Percentiles rank a stretch among this genome's conserved stretches.
phyloP scores from a whole-genome alignment of 179 eudicot genomes.

The Beta lomatogona region DNA sequence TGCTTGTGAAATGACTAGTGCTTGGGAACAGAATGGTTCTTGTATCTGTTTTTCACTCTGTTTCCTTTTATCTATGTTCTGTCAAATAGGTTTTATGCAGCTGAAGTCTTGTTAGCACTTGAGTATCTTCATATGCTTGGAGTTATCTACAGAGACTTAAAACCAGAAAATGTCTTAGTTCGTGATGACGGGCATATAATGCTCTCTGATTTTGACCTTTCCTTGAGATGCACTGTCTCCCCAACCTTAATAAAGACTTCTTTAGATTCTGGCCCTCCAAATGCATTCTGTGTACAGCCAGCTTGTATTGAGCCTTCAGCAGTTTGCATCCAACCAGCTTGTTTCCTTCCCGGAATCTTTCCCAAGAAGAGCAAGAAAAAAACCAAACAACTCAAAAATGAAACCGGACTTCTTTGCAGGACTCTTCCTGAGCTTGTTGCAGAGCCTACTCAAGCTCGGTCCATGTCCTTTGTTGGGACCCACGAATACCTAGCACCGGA shows the following conservation, averaged over 20 bases:
- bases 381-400: constrained; percentile 41
- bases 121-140: constrained; percentile 96
- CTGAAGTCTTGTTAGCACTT: constrained; percentile 79
- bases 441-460: constrained; percentile 82
- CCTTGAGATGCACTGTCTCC: constrained; percentile 68
- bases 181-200: constrained; percentile 93
- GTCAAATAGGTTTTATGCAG: constrained; percentile 76
- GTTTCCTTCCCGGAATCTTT: constrained; percentile 72
- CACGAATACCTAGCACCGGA: constrained; percentile 86
- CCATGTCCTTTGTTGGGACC: constrained; percentile 94
- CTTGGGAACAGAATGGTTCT: background rate
- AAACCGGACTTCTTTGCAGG: constrained; percentile 31
- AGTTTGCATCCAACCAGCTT: constrained; percentile 70
- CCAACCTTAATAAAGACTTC: constrained; percentile 66
- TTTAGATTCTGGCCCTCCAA: constrained; percentile 46
- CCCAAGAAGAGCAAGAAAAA: constrained; percentile 71
- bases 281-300: constrained; percentile 76
- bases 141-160: constrained; percentile 79
- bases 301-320: constrained; percentile 73
- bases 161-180: constrained; percentile 87
- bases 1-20: background rate
- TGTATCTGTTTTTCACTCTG: background rate
- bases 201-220: constrained; percentile 90
- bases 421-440: constrained; percentile 72
- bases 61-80: background rate